Evolutionary conservation across 345 rosid species (phyloP), one percentile per base, ranked within the genome.

Genomic region (Citropsis articulata): DNA sequence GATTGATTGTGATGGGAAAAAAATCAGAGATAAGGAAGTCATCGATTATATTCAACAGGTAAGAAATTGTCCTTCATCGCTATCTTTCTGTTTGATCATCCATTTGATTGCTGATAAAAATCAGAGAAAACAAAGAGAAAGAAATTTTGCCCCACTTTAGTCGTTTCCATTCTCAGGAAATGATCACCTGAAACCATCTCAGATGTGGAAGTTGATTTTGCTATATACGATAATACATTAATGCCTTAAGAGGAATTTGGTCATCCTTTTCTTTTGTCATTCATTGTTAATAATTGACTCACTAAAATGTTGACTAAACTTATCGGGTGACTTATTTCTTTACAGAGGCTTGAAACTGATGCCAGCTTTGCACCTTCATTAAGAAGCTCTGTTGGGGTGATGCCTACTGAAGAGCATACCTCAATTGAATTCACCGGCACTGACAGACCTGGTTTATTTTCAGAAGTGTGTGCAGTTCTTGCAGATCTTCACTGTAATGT

Each of bases 391-490:
- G 95, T 95, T 61, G 98, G 98, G 45, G 93, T 93, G 63, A 72
- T 90, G 89, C 94, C 92, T 68, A 82, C 95, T 7, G 95, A 95
- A 48, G 93, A 93, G 77, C 89, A 92, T 80, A 93, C 97, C 21
- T 80, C 92, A 35, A 91, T 93, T 40, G 98, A 95, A 86, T 92
- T 95, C 66, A 84, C 91, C 72, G 98, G 94, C 38, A 86, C 88
- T 0, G 98, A 95, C 81, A 90, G 98, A 82, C 98, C 97, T 8
- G 98, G 98, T 76, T 81, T 95, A 48, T 76, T 95, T 35, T 95
- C 98, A 22, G 98, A 95, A 85, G 94, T 95, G 55, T 90, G 92
- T 83, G 98, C 98, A 24, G 94, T 95, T 81, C 97, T 95, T 63
- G 78, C 97, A 0, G 95, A 90, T 84, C 95, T 90, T 75, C 84